Evolutionary conservation across 352 stramenopile species (phyloP), one percentile per base, ranked within the genome.

Genomic region (Pythium aphanidermatum): DNA sequence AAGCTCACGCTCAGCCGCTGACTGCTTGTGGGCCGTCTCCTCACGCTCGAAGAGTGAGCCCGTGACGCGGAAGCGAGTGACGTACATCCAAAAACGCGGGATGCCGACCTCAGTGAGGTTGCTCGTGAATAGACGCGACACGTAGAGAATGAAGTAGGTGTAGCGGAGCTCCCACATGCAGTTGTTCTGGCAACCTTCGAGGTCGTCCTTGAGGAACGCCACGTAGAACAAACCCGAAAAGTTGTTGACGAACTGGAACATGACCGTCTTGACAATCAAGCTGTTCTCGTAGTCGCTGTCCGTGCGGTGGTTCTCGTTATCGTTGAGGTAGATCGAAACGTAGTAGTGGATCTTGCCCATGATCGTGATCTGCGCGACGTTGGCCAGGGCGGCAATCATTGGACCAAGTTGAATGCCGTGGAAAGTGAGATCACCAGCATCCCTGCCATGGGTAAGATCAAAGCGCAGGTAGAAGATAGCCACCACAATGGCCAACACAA

Each of bases 221-320:
- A 97, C 74, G 64, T 97, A 98, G 60, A 97, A 96, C 32, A 97
- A 60, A 41, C 77, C 79, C n/a, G 95, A 70, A 68, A 97, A 98
- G 53, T 95, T 95, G 74, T 98, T 96, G 58, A 97, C 95, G 31
- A 96, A 95, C 71, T 98, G 90, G 63, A 98, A 98, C 36, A 97
- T 80, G 46, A 97, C 85, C 49, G 87, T 91, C 70, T 97, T 98
- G 46, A 96, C 55, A 47, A 97, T 96, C 31, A 97, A 53, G 59
- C 81, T 95, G 65, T 96, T 96, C 48, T 96, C 68, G 58, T 96
- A 90, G 41, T 84, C 74, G 42, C 78, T 68, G 52, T 95, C 68
- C 6, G 84, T 96, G 50, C 86, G 70, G 55, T 97, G 90, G 56
- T 98, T 98, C 64, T 98, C 92, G 58, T 92, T 93, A 46, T 96